Evolutionary conservation across 805 yeast species (phyloP), one percentile per base, ranked within the genome.

Genomic region (Ogataea paradorogensis): DNA sequence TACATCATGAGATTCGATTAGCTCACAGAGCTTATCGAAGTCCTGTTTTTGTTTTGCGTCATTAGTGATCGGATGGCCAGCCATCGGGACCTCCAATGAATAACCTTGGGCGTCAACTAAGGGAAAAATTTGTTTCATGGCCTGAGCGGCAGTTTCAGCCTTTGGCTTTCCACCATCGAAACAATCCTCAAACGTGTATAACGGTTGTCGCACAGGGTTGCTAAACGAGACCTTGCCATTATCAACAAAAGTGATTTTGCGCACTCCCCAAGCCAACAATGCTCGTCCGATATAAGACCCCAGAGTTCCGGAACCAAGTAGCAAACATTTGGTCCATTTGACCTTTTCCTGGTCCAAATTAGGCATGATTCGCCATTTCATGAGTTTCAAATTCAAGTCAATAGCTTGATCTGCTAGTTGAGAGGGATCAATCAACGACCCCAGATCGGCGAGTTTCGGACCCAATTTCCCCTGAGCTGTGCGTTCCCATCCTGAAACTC

Each of bases 341-440:
- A 93, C 67, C 2, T 64, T 56, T 5, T 85, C 90, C 33, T 93
- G 67, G 54, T 93, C 76, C 3, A 93, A 58, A 7, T 78, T 73
- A 0, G 99, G 98, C 0, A 86, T 88, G 13, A 93, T 76, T 50
- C 99, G 73, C 99, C 99, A 93, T 57, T 89, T 88, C 99, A 93
- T 93, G 31, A 93, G 67, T 63, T 87, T 86, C 43, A 93, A 67
- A 56, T 93, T 93, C 41, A 93, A 71, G 59, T 90, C 96, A 5
- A 89, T 90, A 0, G 97, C 91, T 61, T 95, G 98, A 44, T 83
- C 85, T 0, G 96, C 91, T 15, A 93, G 67, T 48, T 84, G 81
- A 9, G 70, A 47, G 0, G 99, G 99, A 58, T 91, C 81, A 26
- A 91, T 78, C 30, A 93, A 66, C 0, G 88, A 65, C 1, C 93